Conservation (phyloP, 2,329 filamentous ascomycete species). For the Cadophora luteo-olivacea region DNA sequence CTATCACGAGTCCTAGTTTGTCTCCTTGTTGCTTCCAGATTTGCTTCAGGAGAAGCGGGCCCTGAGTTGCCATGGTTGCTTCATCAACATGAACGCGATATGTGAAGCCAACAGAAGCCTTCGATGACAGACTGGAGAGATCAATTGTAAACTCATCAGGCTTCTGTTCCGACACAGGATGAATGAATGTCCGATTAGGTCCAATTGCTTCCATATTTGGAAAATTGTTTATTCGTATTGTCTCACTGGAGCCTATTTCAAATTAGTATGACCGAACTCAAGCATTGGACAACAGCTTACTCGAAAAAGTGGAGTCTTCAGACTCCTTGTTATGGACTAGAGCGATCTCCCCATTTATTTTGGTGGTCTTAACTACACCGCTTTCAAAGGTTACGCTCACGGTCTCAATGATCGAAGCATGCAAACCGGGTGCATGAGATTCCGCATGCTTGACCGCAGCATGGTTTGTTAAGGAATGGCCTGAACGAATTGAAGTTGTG, state of each 20-base stretch:
- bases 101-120: constrained; percentile 83
- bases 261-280: constrained; percentile 31
- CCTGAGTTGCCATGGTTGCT: constrained; percentile 57
- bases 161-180: constrained; percentile 66
- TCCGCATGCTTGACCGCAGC: constrained; percentile 82
- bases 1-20: constrained; percentile 85
- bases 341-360: constrained; percentile 87
- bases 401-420: constrained; percentile 88
- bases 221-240: constrained; percentile 87
- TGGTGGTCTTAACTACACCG: constrained; percentile 72
- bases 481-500: constrained; percentile 89
- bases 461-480: constrained; percentile 76
- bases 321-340: constrained; percentile 73
- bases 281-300: constrained; percentile 45
- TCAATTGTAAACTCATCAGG: constrained; percentile 84
- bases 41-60: constrained; percentile 67
- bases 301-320: constrained; percentile 49
- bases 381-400: constrained; percentile 85
- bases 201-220: constrained; percentile 88
- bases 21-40: constrained; percentile 82
- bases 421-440: constrained; percentile 78
- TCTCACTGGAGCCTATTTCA: constrained; percentile 58
- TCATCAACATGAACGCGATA: constrained; percentile 84
- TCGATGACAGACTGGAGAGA: constrained; percentile 71
- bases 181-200: constrained; percentile 90